Evolutionary conservation across 352 stramenopile species (phyloP).

Genomic region (Pythium dissotocum): DNA sequence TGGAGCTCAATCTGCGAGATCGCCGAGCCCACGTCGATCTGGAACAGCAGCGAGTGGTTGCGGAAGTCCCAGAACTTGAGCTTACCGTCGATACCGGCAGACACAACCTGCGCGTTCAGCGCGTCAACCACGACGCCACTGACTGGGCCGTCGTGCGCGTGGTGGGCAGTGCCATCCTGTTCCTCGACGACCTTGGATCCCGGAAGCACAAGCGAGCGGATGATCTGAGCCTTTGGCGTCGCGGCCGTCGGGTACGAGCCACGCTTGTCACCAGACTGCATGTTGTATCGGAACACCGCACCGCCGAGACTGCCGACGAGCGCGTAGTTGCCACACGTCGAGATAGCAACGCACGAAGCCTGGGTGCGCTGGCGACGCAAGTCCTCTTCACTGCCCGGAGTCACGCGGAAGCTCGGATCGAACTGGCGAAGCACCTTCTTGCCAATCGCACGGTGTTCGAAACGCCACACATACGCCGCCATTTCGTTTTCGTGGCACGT

Average conservation of each 20-base stretch:
- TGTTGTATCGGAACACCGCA: constrained; percentile 95
- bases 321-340: constrained; percentile 94
- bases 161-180: constrained; percentile 33
- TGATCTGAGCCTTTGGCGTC: constrained; percentile 64
- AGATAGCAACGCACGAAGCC: constrained; percentile 74
- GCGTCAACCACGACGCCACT: constrained; percentile 89
- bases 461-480: constrained; percentile 95
- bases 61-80: constrained; percentile 92
- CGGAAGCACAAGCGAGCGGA: constrained; percentile 63
- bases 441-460: constrained; percentile 90
- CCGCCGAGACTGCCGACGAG: constrained; percentile 92
- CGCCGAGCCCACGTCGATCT: constrained; percentile 75
- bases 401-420: constrained; percentile 69
- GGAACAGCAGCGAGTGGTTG: constrained; percentile 59
- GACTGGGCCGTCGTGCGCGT: constrained; percentile 78
- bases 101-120: constrained; percentile 80
- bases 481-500: constrained; percentile 94
- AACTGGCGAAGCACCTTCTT: constrained; percentile 92
- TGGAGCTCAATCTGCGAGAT: constrained; percentile 85
- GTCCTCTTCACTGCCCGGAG: constrained; percentile 58
- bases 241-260: constrained; percentile 89
- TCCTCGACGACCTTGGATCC: constrained; percentile 38
- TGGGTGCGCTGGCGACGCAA: constrained; percentile 65
- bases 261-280: constrained; percentile 92
- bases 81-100: constrained; percentile 81